Conservation (phyloP, 2,329 filamentous ascomycete species). For the Cladophialophora carrionii region DNA sequence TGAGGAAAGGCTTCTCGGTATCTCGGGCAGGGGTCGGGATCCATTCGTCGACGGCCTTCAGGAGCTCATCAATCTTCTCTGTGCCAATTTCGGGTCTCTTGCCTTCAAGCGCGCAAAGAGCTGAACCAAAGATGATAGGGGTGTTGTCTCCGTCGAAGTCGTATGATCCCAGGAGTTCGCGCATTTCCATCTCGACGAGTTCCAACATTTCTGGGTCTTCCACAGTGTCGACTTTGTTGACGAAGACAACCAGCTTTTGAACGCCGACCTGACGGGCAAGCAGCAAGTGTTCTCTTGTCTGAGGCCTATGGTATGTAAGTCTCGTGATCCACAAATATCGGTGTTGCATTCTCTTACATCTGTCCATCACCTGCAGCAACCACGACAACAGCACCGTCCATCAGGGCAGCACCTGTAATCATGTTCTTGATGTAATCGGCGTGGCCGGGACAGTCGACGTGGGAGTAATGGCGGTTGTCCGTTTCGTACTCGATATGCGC, state of each 20-base stretch:
- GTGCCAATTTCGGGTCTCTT: slow-evolving; percentile 84
- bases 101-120: slow-evolving; percentile 88
- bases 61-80: slow-evolving; percentile 86
- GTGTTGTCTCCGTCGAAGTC: slow-evolving; percentile 98
- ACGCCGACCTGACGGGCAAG: slow-evolving; percentile 98
- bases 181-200: slow-evolving; percentile 99
- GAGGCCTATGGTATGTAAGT: slow-evolving; percentile 62
- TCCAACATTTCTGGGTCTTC: slow-evolving; percentile 99
- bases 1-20: slow-evolving; percentile 97
- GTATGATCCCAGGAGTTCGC: slow-evolving; percentile 88
- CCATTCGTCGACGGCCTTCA: slow-evolving; percentile 89
- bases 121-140: slow-evolving; percentile 94
- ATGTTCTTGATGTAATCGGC: slow-evolving; percentile 99
- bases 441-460: slow-evolving; percentile 99
- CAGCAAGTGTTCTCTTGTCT: slow-evolving; percentile 97
- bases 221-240: slow-evolving; percentile 98
- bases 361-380: slow-evolving; percentile 98
- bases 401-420: slow-evolving; percentile 99
- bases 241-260: slow-evolving; percentile 96
- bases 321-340: not conserved
- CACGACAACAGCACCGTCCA: slow-evolving; percentile 98
- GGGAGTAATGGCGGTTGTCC: slow-evolving; percentile 92
- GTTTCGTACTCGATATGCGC: slow-evolving; percentile 99
- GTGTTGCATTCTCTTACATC: slow-evolving; percentile 62
- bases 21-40: slow-evolving; percentile 94